A percentile compares a stretch with the other conserved stretches of the same genome.
Evolutionary conservation across 768 basidiomycete species (phyloP).

Genomic region (Cantharellus cinnabarinus): DNA sequence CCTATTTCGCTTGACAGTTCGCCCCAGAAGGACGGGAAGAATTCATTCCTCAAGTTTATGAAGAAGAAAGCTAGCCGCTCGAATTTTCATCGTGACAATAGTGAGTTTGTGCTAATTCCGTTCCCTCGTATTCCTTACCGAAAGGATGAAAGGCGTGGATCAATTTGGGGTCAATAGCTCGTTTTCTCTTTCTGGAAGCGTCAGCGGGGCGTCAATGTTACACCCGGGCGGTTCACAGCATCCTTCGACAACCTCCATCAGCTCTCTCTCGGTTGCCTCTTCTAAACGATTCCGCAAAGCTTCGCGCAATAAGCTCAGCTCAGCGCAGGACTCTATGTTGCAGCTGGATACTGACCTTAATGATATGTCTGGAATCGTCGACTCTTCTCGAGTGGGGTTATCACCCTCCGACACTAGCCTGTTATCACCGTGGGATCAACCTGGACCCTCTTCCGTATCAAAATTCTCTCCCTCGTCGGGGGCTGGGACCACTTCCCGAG

Average conservation of each 20-base stretch:
- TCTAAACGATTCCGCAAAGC: neutral
- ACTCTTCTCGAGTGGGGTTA: conserved; percentile 14
- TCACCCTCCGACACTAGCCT: neutral
- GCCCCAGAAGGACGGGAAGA: neutral
- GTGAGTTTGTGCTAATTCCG: neutral
- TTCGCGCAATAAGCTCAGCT: neutral
- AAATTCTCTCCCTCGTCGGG: neutral
- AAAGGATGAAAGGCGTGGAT: neutral
- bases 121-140: neutral
- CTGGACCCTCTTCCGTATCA: neutral
- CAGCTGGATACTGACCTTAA: conserved; percentile 48
- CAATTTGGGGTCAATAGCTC: neutral
- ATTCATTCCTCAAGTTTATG: neutral
- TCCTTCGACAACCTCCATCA: neutral
- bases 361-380: conserved; percentile 66
- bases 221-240: too few species aligned
- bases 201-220: neutral
- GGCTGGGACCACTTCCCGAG: neutral
- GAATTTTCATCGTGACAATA: neutral
- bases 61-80: neutral
- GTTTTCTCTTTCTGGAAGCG: neutral
- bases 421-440: neutral
- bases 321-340: conserved; percentile 16
- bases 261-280: neutral
- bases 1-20: neutral